Evolutionary conservation across 768 basidiomycete genomes (phyloP).

Genomic region (Epithele typhae): DNA sequence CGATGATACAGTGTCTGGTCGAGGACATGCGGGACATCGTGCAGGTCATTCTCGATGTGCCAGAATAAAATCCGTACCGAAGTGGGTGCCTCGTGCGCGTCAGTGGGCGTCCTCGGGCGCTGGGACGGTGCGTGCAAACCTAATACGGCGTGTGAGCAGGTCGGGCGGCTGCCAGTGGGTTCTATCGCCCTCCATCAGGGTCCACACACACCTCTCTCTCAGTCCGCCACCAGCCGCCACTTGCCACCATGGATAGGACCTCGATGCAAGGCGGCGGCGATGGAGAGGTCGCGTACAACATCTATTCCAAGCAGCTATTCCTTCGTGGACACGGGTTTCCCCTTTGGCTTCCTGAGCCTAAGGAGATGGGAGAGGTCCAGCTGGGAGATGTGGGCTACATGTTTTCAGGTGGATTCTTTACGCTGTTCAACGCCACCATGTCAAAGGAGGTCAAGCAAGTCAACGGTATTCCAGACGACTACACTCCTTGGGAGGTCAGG

Average conservation of each 20-base stretch:
- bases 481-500: background rate
- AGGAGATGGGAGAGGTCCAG: conserved; percentile 3
- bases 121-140: no score
- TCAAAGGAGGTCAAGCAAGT: background rate
- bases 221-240: no score
- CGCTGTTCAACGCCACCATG: conserved; percentile 20
- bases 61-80: no score
- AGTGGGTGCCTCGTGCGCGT: no score
- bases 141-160: no score
- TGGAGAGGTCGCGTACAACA: background rate
- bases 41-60: no score
- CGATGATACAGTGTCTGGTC: no score
- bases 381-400: conserved; percentile 23
- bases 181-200: no score
- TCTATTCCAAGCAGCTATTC: conserved; percentile 16
- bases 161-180: no score
- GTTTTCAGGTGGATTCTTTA: conserved; percentile 18
- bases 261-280: background rate
- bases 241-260: background rate
- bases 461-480: conserved; percentile 5
- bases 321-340: conserved; percentile 11
- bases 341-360: conserved; percentile 20
- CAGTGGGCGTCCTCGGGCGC: no score
- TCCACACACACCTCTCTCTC: background rate
- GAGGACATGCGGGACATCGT: no score